phyloP scores from a whole-genome alignment of 495 filamentous ascomycete genomes.

The Penicillium lividum region DNA sequence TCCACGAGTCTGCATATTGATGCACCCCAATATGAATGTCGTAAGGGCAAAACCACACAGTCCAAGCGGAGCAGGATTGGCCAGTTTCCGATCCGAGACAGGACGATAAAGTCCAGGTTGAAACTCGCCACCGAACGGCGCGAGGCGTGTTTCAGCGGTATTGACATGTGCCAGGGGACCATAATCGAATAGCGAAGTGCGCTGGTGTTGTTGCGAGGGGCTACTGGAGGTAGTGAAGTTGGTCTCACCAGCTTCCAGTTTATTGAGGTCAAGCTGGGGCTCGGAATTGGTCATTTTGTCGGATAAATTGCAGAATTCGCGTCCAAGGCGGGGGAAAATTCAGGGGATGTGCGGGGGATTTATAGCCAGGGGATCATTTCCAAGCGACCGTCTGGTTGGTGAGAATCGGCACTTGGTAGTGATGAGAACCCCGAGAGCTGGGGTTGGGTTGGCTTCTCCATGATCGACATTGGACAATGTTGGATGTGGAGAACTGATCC shows the following conservation, averaged over 20 bases:
- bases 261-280: not conserved
- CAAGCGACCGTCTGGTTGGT: not conserved
- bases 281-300: not conserved
- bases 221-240: slow-evolving; percentile 1
- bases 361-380: not conserved
- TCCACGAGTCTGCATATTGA: slow-evolving; percentile 65
- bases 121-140: slow-evolving; percentile 86
- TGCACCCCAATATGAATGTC: slow-evolving; percentile 75
- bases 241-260: slow-evolving; percentile 10
- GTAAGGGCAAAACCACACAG: slow-evolving; percentile 81
- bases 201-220: not conserved
- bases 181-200: slow-evolving; percentile 22
- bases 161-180: slow-evolving; percentile 64
- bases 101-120: slow-evolving; percentile 80
- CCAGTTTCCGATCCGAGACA: slow-evolving; percentile 65
- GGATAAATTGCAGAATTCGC: not conserved
- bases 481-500: not conserved
- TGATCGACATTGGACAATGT: not conserved
- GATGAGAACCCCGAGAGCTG: not conserved
- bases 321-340: not conserved
- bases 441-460: not conserved
- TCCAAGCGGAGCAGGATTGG: slow-evolving; percentile 78
- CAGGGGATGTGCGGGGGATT: not conserved
- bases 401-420: not conserved
- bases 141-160: slow-evolving; percentile 59